Percentiles rank a stretch among this genome's conserved stretches.
These are phyloP conservation scores for Tetrapisispora arboricola DNA, from an alignment of 805 yeast genomes.

Conservation along the genomic window DNA sequence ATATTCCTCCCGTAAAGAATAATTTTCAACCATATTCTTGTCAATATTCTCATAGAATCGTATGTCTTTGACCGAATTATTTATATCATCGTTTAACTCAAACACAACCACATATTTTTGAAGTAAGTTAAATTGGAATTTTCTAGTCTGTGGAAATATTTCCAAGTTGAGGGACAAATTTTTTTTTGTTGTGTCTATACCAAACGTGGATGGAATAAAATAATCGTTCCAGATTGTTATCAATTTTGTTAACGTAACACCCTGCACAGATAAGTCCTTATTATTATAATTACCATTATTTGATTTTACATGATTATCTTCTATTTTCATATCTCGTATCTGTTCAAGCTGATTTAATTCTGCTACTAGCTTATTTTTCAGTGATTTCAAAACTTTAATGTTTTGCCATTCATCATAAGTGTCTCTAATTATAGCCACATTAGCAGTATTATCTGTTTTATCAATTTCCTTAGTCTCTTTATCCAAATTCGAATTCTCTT, in stretches of 20 bases:
- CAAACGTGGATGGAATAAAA: conserved; percentile 1
- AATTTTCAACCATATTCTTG: conserved; percentile 3
- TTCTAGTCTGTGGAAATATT: conserved; percentile 16
- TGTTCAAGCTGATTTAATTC: conserved; percentile 1
- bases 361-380: background rate
- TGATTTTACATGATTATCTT: background rate
- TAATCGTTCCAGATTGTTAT: conserved; percentile 7
- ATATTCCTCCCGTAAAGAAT: conserved; percentile 2
- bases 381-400: background rate
- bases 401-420: conserved; percentile 4
- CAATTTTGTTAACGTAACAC: conserved; percentile 1
- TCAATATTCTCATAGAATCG: conserved; percentile 5
- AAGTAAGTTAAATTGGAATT: conserved; percentile 13
- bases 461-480: background rate
- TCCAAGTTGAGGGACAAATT: conserved; percentile 5
- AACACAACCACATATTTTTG: conserved; percentile 7
- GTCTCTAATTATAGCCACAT: background rate
- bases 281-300: background rate
- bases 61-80: conserved; percentile 6
- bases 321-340: background rate
- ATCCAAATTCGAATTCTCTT: conserved; percentile 5
- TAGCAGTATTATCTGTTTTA: conserved; percentile 1
- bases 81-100: conserved; percentile 4
- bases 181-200: background rate
- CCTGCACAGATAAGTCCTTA: background rate